phyloP scores from a whole-genome alignment of 768 basidiomycete species.

The Exidia glandulosa region DNA sequence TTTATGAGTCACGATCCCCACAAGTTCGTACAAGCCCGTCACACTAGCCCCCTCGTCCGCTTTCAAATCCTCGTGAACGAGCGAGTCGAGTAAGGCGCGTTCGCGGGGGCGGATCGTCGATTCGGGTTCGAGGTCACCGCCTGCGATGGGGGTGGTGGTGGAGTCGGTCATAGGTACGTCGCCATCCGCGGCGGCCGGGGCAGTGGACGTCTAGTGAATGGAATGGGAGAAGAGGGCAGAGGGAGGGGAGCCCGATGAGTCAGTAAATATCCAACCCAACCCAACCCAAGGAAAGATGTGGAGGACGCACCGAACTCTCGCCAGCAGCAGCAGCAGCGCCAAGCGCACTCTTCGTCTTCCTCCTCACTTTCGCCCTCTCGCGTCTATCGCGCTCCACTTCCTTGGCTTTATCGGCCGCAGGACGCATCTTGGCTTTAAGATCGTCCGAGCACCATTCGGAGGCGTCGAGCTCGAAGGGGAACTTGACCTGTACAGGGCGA shows the following conservation, averaged over 20 bases:
- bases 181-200: slow-evolving; percentile 18
- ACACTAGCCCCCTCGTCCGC: slow-evolving; percentile 62
- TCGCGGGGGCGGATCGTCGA: slow-evolving; percentile 53
- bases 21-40: slow-evolving; percentile 82
- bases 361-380: slow-evolving; percentile 74
- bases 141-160: slow-evolving; percentile 10
- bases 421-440: slow-evolving; percentile 56
- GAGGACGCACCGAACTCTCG: neutral
- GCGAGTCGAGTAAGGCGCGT: slow-evolving; percentile 44
- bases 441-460: slow-evolving; percentile 74
- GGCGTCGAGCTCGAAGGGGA: slow-evolving; percentile 80
- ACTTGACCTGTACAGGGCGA: slow-evolving; percentile 48
- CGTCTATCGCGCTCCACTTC: slow-evolving; percentile 73
- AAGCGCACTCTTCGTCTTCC: slow-evolving; percentile 45
- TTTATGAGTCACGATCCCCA: slow-evolving; percentile 94
- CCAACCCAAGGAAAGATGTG: neutral
- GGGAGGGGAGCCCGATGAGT: no score
- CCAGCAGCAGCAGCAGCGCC: neutral
- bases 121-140: slow-evolving; percentile 55
- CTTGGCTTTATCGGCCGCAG: slow-evolving; percentile 60
- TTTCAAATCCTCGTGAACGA: slow-evolving; percentile 54
- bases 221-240: neutral
- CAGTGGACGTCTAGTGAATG: neutral
- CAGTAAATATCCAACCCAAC: neutral
- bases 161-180: slow-evolving; percentile 43